A percentile compares a stretch with the other conserved stretches of the same genome.
These are phyloP conservation scores for Teratosphaeria epicoccoides DNA, from an alignment of 2,329 filamentous ascomycete species.

Conservation along the genomic window DNA sequence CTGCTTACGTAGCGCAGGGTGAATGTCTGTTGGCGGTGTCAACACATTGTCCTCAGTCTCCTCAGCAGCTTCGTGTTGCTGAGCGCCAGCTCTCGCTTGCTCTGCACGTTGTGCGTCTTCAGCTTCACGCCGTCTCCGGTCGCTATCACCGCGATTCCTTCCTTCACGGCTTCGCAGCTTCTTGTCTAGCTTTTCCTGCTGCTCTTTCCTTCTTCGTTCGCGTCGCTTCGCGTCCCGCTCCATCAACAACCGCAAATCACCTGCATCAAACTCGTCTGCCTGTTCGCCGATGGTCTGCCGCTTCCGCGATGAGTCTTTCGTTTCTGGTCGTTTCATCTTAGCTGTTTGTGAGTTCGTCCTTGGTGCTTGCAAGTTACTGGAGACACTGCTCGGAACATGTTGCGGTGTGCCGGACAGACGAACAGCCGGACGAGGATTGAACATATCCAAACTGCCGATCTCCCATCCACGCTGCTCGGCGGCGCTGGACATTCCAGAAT, in stretches of 20 bases:
- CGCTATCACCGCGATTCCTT: constrained; percentile 35
- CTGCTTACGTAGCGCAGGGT: constrained; percentile 24
- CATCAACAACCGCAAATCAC: constrained; percentile 76
- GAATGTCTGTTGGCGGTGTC: constrained; percentile 22
- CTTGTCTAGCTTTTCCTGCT: constrained; percentile 56
- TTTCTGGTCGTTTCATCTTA: constrained; percentile 26
- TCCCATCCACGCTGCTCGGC: constrained; percentile 70
- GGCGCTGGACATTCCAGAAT: constrained; percentile 64
- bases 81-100: constrained; percentile 15
- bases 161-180: constrained; percentile 58
- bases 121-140: constrained; percentile 36
- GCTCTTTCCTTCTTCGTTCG: constrained; percentile 60
- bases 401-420: constrained; percentile 59
- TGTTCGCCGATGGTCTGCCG: constrained; percentile 57
- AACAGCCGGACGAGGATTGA: constrained; percentile 76
- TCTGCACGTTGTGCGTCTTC: constrained; percentile 45
- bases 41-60: constrained; percentile 7
- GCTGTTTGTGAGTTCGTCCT: constrained; percentile 2
- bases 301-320: constrained; percentile 27
- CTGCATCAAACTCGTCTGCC: constrained; percentile 75
- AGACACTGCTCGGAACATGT: constrained; percentile 24
- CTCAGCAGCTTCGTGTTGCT: neutral
- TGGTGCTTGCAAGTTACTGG: constrained; percentile 3
- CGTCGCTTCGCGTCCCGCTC: constrained; percentile 75
- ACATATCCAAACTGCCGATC: constrained; percentile 66